Evolutionary conservation across 495 filamentous ascomycete genomes (phyloP), one percentile per base, ranked within the genome.

Genomic region (Hyaloscypha bicolor): DNA sequence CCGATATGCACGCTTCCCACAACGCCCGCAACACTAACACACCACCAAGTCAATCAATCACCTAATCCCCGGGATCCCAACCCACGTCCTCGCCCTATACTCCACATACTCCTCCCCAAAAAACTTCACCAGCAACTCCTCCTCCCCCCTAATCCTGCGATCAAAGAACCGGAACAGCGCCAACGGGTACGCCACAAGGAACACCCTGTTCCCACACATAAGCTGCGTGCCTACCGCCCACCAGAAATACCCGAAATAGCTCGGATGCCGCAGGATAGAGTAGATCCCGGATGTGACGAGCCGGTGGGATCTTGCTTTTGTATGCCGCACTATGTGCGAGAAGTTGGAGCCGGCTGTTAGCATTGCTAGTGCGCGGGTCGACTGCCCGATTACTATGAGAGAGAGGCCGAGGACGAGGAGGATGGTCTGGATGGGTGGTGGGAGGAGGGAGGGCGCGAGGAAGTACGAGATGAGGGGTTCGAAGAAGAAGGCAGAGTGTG

Each of bases 221-320:
- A 98, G 71, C 82, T 99, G 95, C 48, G 93, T 96, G 2, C 95
- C 95, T n/a, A 98, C 64, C 0, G 90, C 93, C 94, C 93, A 99
- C 90, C 93, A 98, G 75, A 96, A 99, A 79, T 96, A 99, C 2
- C 95, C 95, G 78, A 97, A 97, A 75, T 99, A 99, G 52, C 88
- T 88, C 58, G 95, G 95, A 77, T 99, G 95, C 6, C 95, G 80
- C 57, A 96, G 75, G 37, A 81, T 68, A 9, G 71, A 74, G 53
- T 88, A 88, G 31, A 88, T 77, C 1, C 95, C 95, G 45, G 77
- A 81, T 11, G 88, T 96, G 42, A 99, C 92, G 16, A 99, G 82
- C 9, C 80, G 83, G 75, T 99, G 95, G 0, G 81, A 86, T 35
- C 87, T 78, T 67, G 83, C 85, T 71, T 85, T 87, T 63, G 79